phyloP scores from a whole-genome alignment of 768 basidiomycete genomes.

The Trametes gibbosa region DNA sequence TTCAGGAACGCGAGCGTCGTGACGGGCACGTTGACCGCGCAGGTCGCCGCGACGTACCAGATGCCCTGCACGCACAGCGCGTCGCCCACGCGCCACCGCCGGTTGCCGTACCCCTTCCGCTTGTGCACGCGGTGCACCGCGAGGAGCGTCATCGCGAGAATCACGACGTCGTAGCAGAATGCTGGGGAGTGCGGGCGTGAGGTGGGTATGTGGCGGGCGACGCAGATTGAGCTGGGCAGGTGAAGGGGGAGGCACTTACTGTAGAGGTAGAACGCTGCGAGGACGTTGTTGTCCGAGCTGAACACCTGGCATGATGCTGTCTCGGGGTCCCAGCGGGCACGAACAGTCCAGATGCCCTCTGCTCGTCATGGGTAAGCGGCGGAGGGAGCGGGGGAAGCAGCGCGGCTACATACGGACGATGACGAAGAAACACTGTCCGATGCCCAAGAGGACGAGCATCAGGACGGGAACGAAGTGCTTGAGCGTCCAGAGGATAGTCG shows the following conservation, averaged over 20 bases:
- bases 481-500: neutral
- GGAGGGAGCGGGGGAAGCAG: no score
- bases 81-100: constrained; percentile 6
- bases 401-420: neutral
- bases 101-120: neutral
- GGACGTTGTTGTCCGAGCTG: neutral
- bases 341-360: constrained; percentile 4
- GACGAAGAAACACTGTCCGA: neutral
- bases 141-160: constrained; percentile 8
- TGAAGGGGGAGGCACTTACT: constrained; percentile 8
- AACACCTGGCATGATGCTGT: neutral
- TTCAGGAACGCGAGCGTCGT: constrained; percentile 6
- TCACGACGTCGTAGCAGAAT: constrained; percentile 14
- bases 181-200: no score
- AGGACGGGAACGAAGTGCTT: neutral
- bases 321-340: neutral
- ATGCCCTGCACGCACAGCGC: constrained; percentile 11
- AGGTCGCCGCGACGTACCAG: constrained; percentile 8
- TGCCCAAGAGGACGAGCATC: neutral
- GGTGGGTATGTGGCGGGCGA: no score
- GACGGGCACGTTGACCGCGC: constrained; percentile 5
- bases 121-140: constrained; percentile 5
- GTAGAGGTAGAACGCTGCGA: constrained; percentile 9
- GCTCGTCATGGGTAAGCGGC: neutral
- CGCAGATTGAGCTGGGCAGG: no score